phyloP scores from a whole-genome alignment of 2,329 filamentous ascomycete genomes.

The Xylaria sp. region DNA sequence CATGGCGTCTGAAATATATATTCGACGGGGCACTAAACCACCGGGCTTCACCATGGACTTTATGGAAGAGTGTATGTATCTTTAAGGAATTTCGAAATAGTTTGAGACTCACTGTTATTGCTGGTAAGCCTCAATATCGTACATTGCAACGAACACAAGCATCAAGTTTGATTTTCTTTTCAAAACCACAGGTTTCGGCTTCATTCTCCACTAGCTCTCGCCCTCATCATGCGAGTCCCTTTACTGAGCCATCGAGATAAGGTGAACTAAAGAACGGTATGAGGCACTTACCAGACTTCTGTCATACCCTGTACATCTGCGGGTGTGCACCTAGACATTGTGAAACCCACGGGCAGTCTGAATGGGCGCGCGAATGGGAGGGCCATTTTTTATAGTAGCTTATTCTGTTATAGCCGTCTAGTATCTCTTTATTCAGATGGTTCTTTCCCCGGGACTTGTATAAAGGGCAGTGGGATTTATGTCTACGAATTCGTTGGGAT shows the following conservation, averaged over 20 bases:
- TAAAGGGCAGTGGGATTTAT: neutral
- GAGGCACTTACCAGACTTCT: slow-evolving; percentile 42
- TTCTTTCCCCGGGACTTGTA: no score
- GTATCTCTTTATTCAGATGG: neutral
- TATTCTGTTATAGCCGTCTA: neutral
- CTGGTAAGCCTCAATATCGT: slow-evolving; percentile 2
- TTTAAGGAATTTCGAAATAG: neutral
- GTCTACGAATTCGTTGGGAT: neutral
- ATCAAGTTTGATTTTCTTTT: neutral
- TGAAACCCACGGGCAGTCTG: slow-evolving; percentile 39
- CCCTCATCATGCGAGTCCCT: neutral
- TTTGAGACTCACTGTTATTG: slow-evolving; percentile 16
- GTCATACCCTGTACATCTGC: slow-evolving; percentile 42
- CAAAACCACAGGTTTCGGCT: neutral
- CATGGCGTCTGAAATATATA: neutral
- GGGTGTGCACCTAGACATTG: slow-evolving; percentile 42
- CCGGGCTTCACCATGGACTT: neutral
- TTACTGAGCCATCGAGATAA: no score
- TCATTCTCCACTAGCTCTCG: neutral
- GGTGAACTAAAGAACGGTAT: neutral
- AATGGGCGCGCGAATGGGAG: slow-evolving; percentile 32
- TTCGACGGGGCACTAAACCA: neutral
- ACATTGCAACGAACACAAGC: neutral
- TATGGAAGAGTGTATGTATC: neutral
- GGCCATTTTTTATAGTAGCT: slow-evolving; percentile 7